Evolutionary conservation across 331 rosid species (phyloP).

Genomic region (Malus hybrid): DNA sequence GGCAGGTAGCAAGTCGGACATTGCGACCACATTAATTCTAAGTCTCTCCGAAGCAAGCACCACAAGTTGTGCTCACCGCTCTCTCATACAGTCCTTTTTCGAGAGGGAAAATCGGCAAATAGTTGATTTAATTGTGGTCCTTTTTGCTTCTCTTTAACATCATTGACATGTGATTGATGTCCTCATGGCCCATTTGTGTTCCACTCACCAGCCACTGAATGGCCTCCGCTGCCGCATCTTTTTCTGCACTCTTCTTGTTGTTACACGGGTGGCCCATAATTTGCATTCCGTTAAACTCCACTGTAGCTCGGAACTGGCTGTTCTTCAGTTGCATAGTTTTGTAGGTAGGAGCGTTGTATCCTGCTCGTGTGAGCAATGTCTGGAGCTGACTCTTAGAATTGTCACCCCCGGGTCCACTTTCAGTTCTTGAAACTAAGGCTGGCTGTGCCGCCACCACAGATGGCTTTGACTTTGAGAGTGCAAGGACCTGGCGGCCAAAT

Average conservation of each 20-base stretch:
- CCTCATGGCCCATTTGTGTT: slow-evolving; percentile 44
- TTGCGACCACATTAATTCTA: background rate
- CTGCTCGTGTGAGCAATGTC: slow-evolving; percentile 84
- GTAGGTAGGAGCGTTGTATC: slow-evolving; percentile 70
- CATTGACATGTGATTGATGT: slow-evolving; percentile 57
- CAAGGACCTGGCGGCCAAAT: slow-evolving; percentile 50
- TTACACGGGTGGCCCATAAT: slow-evolving; percentile 76
- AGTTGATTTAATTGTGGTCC: slow-evolving; percentile 36
- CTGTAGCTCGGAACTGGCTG: slow-evolving; percentile 58
- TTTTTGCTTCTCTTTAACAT: slow-evolving; percentile 82
- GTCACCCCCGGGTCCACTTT: slow-evolving; percentile 98
- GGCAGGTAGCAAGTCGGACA: background rate
- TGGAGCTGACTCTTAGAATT: slow-evolving; percentile 97
- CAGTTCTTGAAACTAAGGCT: slow-evolving; percentile 59
- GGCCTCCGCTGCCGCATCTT: slow-evolving; percentile 96
- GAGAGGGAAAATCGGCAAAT: background rate
- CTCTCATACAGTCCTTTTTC: background rate
- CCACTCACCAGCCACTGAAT: slow-evolving; percentile 82
- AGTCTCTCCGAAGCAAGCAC: background rate
- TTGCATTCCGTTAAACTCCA: slow-evolving; percentile 74
- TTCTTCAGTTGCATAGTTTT: slow-evolving; percentile 60
- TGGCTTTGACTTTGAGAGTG: slow-evolving; percentile 41
- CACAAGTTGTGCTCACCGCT: background rate
- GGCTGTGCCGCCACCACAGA: slow-evolving; percentile 31
- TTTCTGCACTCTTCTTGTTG: slow-evolving; percentile 91